These are phyloP conservation scores for Peniophora sp. DNA, from an alignment of 1,284 basidiomycete genomes.

Conservation along the genomic window DNA sequence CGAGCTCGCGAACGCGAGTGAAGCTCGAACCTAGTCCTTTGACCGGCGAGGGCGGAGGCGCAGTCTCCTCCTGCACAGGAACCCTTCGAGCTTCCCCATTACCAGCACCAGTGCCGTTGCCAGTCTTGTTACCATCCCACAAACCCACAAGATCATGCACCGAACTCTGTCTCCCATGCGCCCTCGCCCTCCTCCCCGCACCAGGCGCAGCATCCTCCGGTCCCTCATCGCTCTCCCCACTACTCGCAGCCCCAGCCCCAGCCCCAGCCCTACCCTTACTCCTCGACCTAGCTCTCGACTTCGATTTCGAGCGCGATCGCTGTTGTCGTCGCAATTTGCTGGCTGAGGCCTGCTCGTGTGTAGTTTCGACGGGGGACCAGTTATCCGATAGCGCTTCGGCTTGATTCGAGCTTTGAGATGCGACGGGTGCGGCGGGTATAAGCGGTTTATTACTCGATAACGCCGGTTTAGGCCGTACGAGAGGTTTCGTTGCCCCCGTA, in stretches of 20 bases:
- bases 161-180: conserved; percentile 59
- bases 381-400: conserved; percentile 8
- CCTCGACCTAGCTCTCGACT: too few relatives aligned
- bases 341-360: too few relatives aligned
- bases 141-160: conserved; percentile 74
- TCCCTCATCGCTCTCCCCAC: conserved; percentile 35
- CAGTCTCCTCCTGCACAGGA: too few relatives aligned
- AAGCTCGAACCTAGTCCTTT: background rate
- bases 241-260: conserved; percentile 32
- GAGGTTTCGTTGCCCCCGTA: conserved; percentile 1
- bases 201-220: conserved; percentile 48
- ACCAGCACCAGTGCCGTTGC: too few relatives aligned
- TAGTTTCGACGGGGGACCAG: conserved; percentile 6
- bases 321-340: too few relatives aligned
- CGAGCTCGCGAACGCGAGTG: background rate
- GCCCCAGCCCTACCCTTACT: conserved; percentile 18
- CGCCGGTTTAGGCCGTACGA: background rate
- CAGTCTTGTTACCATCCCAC: conserved; percentile 29
- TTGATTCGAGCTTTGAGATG: background rate
- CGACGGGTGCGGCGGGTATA: conserved; percentile 9
- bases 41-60: background rate
- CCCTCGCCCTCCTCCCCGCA: conserved; percentile 16
- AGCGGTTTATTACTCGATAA: conserved; percentile 4
- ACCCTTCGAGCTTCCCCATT: too few relatives aligned
- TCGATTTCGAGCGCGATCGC: too few relatives aligned